Conservation (phyloP, 208 protist species). For the Trypanosoma avium region DNA sequence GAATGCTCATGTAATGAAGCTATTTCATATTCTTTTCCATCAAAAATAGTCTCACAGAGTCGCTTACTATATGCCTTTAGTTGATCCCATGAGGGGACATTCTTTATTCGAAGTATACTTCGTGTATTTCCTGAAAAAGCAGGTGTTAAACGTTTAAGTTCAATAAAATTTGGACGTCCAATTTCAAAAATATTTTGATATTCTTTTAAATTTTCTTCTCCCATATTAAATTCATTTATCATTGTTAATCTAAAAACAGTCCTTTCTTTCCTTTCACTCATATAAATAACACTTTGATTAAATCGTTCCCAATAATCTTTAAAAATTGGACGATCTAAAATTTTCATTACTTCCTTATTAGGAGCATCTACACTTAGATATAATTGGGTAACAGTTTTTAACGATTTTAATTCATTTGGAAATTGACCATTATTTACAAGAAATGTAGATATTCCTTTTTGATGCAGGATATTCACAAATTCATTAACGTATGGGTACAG, state of each 20-base stretch:
- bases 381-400: slow-evolving; percentile 91
- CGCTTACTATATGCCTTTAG: slow-evolving; percentile 73
- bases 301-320: slow-evolving; percentile 95
- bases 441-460: slow-evolving; percentile 87
- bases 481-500: slow-evolving; percentile 95
- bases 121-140: slow-evolving; percentile 82
- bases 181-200: slow-evolving; percentile 90
- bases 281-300: slow-evolving; percentile 86
- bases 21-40: slow-evolving; percentile 68
- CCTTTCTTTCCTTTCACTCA: slow-evolving; percentile 85
- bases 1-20: slow-evolving; percentile 89
- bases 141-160: slow-evolving; percentile 94
- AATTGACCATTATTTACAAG: slow-evolving; percentile 95
- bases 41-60: slow-evolving; percentile 55
- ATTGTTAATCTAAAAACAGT: slow-evolving; percentile 97
- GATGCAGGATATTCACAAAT: slow-evolving; percentile 84
- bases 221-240: slow-evolving; percentile 95
- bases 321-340: slow-evolving; percentile 90
- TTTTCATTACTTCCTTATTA: slow-evolving; percentile 88
- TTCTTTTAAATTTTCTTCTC: slow-evolving; percentile 71
- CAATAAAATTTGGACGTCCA: slow-evolving; percentile 92
- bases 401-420: slow-evolving; percentile 62
- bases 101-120: slow-evolving; percentile 90
- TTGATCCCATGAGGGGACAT: slow-evolving; percentile 91
- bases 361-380: slow-evolving; percentile 94